These are phyloP conservation scores for Silene coronaria DNA, from an alignment of 179 eudicot species.

Conservation along the genomic window DNA sequence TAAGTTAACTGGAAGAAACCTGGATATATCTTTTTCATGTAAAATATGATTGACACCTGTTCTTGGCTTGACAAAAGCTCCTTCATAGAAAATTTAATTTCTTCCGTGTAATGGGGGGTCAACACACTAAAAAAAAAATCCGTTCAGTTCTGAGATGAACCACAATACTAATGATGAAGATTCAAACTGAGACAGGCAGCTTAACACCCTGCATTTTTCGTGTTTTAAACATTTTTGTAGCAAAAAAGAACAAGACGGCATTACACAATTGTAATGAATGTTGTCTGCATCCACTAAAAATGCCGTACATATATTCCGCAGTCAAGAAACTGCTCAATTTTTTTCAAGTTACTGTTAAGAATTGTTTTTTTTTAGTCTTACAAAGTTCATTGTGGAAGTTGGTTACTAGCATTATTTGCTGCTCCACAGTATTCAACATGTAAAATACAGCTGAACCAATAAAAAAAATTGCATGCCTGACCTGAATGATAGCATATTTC, in stretches of 20 bases:
- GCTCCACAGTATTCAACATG: neutral
- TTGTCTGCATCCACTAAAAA: too few relatives aligned
- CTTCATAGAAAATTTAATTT: slow-evolving; percentile 66
- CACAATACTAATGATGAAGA: neutral
- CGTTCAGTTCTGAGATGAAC: neutral
- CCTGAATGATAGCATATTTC: slow-evolving; percentile 98
- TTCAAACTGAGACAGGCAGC: neutral
- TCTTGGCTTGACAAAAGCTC: slow-evolving; percentile 75
- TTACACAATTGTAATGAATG: too few relatives aligned
- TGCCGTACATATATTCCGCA: too few relatives aligned
- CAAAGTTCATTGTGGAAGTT: neutral
- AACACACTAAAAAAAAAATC: slow-evolving; percentile 55
- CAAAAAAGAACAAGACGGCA: too few relatives aligned
- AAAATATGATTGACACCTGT: slow-evolving; percentile 71
- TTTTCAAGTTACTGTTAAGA: neutral
- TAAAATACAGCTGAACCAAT: slow-evolving; percentile 9
- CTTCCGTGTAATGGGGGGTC: slow-evolving; percentile 88
- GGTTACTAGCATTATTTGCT: neutral
- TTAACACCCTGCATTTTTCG: neutral
- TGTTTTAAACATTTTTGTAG: neutral
- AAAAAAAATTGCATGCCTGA: slow-evolving; percentile 22
- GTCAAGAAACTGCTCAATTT: neutral
- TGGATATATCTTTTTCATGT: slow-evolving; percentile 92
- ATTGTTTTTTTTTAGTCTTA: neutral
- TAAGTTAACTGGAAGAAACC: slow-evolving; percentile 34